Evolutionary conservation across 805 yeast genomes (phyloP).

Genomic region (Ogataea paraovalis): DNA sequence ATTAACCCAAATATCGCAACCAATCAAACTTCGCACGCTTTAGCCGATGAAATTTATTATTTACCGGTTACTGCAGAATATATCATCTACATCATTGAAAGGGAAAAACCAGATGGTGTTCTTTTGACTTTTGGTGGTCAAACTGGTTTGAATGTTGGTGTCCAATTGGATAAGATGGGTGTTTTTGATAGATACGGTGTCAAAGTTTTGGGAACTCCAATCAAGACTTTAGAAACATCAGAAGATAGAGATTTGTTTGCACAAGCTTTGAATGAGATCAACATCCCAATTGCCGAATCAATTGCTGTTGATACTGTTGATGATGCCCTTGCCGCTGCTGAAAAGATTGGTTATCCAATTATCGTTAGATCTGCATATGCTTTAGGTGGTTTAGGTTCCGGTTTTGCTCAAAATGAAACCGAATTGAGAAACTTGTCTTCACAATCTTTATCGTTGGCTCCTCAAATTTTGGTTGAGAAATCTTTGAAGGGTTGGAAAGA

Average conservation of each 20-base stretch:
- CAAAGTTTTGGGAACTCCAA: conserved; percentile 97
- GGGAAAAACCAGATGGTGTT: conserved; percentile 95
- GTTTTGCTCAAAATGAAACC: conserved; percentile 85
- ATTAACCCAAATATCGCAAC: conserved; percentile 97
- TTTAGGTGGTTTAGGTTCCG: conserved; percentile 96
- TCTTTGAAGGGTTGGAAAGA: conserved; percentile 99
- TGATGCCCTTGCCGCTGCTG: conserved; percentile 88
- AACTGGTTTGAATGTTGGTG: conserved; percentile 95
- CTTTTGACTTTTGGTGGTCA: conserved; percentile 98
- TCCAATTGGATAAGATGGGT: conserved; percentile 91
- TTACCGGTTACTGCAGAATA: conserved; percentile 97
- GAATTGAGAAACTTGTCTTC: conserved; percentile 81
- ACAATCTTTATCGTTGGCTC: conserved; percentile 91
- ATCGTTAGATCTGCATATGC: conserved; percentile 98
- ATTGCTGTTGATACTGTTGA: conserved; percentile 92
- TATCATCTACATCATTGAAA: conserved; percentile 89
- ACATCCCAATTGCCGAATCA: conserved; percentile 95
- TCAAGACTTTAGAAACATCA: conserved; percentile 89
- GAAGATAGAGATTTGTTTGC: conserved; percentile 98
- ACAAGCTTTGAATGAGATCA: conserved; percentile 88
- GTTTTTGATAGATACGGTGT: conserved; percentile 85
- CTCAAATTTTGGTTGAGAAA: conserved; percentile 92
- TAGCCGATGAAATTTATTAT: conserved; percentile 94
- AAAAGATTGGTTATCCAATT: conserved; percentile 87
- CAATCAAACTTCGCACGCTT: conserved; percentile 90